Conservation (phyloP, 2,329 filamentous ascomycete species). For the Aspergillus novofumigatus region DNA sequence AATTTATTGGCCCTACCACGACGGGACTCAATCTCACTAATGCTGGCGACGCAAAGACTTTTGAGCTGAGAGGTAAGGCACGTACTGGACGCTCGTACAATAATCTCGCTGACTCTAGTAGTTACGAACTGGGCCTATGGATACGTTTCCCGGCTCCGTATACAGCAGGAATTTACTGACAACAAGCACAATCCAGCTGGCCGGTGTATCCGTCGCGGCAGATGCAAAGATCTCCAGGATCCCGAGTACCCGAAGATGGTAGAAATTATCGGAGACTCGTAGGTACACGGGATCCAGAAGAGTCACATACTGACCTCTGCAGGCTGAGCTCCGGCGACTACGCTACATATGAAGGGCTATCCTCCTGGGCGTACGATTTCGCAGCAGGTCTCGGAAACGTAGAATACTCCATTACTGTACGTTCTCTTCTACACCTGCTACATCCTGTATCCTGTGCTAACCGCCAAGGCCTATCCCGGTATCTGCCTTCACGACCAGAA, state of each 20-base stretch:
- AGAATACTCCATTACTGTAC: conserved; percentile 52
- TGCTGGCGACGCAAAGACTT: conserved; percentile 42
- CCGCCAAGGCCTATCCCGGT: conserved; percentile 46
- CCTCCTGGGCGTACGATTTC: conserved; percentile 53
- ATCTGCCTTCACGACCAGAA: conserved; percentile 54
- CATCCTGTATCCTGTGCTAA: conserved; percentile 3
- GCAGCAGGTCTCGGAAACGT: conserved; percentile 54
- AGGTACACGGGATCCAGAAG: conserved; percentile 19
- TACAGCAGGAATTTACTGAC: conserved; percentile 9
- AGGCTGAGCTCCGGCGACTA: conserved; percentile 54
- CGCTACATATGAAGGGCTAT: conserved; percentile 54
- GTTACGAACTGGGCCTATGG: conserved; percentile 60
- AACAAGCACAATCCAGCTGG: conserved; percentile 46
- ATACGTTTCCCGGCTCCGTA: conserved; percentile 17
- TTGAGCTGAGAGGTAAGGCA: conserved; percentile 48
- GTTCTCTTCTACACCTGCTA: background rate
- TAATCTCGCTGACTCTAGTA: conserved; percentile 1
- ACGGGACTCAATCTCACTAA: conserved; percentile 40
- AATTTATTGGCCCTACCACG: conserved; percentile 44
- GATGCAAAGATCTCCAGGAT: conserved; percentile 44
- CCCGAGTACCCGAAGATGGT: conserved; percentile 32
- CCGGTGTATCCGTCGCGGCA: conserved; percentile 46
- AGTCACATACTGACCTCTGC: conserved; percentile 41
- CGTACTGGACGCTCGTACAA: background rate
- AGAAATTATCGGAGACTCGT: conserved; percentile 44